Evolutionary conservation across 2,329 filamentous ascomycete species (phyloP).

Genomic region (Apiospora rasikravindrae): DNA sequence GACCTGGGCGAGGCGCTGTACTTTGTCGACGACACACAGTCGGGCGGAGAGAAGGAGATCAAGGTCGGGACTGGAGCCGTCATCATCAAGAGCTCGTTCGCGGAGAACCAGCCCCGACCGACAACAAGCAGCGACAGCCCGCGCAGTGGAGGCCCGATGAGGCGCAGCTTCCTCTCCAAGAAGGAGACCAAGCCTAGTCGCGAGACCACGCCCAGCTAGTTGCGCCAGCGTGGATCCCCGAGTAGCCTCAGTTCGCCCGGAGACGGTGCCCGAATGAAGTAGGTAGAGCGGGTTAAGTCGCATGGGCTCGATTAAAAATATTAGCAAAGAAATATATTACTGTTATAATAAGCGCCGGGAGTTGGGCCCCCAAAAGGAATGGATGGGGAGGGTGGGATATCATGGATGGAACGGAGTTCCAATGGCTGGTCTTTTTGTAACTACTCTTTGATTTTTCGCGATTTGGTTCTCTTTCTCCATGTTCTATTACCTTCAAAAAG

Average conservation of each 20-base stretch:
- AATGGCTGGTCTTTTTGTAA: background rate
- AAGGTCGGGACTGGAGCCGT: slow-evolving; percentile 76
- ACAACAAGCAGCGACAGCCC: slow-evolving; percentile 37
- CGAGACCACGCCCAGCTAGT: slow-evolving; percentile 47
- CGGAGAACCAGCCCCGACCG: slow-evolving; percentile 42
- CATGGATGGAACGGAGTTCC: slow-evolving; percentile 5
- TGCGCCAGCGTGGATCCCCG: slow-evolving; percentile 21
- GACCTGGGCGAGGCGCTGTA: slow-evolving; percentile 86
- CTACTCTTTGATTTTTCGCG: background rate
- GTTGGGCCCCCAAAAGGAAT: background rate
- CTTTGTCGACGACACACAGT: slow-evolving; percentile 82
- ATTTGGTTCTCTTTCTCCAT: background rate
- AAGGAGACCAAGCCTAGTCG: slow-evolving; percentile 49
- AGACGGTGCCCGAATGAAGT: background rate
- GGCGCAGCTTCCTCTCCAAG: slow-evolving; percentile 63
- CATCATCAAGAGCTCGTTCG: slow-evolving; percentile 75
- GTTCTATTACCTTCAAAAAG: background rate
- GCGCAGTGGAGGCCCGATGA: slow-evolving; percentile 51
- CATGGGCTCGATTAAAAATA: background rate
- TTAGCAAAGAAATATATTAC: background rate
- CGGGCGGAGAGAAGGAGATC: slow-evolving; percentile 73
- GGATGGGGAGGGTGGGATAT: background rate
- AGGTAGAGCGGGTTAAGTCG: background rate
- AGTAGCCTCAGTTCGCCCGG: background rate
- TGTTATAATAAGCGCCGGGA: slow-evolving; percentile 5